These are phyloP conservation scores for Penicillium roqueforti DNA, from an alignment of 495 filamentous ascomycete genomes.

Conservation along the genomic window DNA sequence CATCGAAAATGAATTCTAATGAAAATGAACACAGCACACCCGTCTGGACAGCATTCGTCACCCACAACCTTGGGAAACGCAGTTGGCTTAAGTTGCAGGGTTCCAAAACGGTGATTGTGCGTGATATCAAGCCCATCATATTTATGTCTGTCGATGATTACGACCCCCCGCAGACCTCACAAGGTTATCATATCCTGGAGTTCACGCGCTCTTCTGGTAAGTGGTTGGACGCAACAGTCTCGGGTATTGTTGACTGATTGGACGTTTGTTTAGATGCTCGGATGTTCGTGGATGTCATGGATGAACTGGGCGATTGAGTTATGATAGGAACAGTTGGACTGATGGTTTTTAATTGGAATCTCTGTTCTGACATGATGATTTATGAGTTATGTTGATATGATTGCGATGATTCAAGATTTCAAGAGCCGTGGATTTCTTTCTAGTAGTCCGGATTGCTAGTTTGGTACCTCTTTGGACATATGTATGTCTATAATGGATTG, in stretches of 20 bases:
- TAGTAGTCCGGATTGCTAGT: not conserved
- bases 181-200: constrained; percentile 38
- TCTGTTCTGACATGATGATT: constrained; percentile 11
- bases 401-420: constrained; percentile 15
- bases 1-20: constrained; percentile 2
- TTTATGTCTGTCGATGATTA: constrained; percentile 57
- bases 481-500: too few species aligned
- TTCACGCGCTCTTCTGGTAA: constrained; percentile 36
- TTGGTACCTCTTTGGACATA: too few species aligned
- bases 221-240: not conserved
- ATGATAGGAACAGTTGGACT: not conserved
- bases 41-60: constrained; percentile 76
- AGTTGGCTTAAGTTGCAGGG: constrained; percentile 54
- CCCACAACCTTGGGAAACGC: constrained; percentile 50
- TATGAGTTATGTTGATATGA: constrained; percentile 23
- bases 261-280: constrained; percentile 31
- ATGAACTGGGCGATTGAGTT: constrained; percentile 16
- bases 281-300: constrained; percentile 28
- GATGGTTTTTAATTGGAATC: not conserved
- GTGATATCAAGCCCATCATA: constrained; percentile 57
- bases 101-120: constrained; percentile 53
- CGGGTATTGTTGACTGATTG: not conserved
- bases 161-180: constrained; percentile 27
- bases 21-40: constrained; percentile 39
- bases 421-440: not conserved